Conservation (phyloP, 2,329 filamentous ascomycete species). For the Fusarium keratoplasticum region DNA sequence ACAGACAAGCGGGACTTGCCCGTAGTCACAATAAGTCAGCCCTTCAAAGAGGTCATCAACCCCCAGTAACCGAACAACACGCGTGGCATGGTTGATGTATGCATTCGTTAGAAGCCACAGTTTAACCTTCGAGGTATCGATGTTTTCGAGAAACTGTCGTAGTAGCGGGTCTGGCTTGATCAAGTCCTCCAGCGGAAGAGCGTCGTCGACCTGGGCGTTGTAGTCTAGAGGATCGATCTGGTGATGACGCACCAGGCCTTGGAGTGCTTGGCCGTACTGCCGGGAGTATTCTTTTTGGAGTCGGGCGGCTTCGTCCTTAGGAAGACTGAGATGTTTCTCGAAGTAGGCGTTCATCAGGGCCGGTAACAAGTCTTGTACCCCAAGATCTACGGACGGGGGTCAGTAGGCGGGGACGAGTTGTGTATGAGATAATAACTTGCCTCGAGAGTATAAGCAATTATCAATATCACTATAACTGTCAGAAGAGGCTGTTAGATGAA, state of each 20-base stretch:
- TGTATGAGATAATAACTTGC: slow-evolving; percentile 56
- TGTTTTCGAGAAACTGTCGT: slow-evolving; percentile 79
- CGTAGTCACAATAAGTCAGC: slow-evolving; percentile 94
- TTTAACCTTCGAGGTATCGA: slow-evolving; percentile 85
- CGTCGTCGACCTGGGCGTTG: slow-evolving; percentile 94
- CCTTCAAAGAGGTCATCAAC: slow-evolving; percentile 94
- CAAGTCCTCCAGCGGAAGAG: slow-evolving; percentile 87
- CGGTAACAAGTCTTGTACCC: slow-evolving; percentile 87
- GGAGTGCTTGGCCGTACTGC: slow-evolving; percentile 96
- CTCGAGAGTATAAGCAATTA: slow-evolving; percentile 94
- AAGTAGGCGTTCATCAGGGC: slow-evolving; percentile 77
- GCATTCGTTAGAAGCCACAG: slow-evolving; percentile 97
- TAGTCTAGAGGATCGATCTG: slow-evolving; percentile 95
- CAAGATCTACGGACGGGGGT: neutral
- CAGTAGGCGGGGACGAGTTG: neutral
- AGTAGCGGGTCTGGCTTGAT: slow-evolving; percentile 82
- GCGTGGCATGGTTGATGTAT: slow-evolving; percentile 85
- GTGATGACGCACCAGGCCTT: slow-evolving; percentile 93
- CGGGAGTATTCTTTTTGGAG: slow-evolving; percentile 95
- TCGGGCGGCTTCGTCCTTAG: slow-evolving; percentile 78
- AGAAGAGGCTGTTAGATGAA: fast-evolving
- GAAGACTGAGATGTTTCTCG: slow-evolving; percentile 76
- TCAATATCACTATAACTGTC: slow-evolving; percentile 85
- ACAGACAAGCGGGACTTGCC: slow-evolving; percentile 77
- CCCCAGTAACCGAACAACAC: slow-evolving; percentile 82